Base-by-base conservation (phyloP, 371 early-diverging fungal genomes). In the Blakeslea trispora region DNA sequence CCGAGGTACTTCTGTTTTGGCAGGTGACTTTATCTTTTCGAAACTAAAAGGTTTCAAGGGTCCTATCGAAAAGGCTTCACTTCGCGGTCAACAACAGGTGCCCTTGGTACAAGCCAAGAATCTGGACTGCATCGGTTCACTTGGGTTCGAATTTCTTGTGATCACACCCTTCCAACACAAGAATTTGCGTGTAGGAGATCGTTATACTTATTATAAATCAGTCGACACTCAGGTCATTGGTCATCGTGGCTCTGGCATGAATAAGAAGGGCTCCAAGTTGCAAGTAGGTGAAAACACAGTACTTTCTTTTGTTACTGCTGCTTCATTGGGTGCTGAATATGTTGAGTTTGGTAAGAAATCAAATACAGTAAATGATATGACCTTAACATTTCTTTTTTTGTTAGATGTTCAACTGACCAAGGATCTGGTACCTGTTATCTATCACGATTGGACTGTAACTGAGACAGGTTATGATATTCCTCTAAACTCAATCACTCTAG, bases 231-330 rank as follows among this genome's bases (percentile, higher is more conserved):
- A 85, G 59, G 79, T 94, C 14, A 90, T 95, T 76, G 99, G 99
- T 8, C 99, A 98, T 73, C 91, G 99, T 46, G 99, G 99, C 15
- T 79, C 86, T 17, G 98, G 98, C n/a, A 91, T 89, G 87, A 95
- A 95, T 75, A 68, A 74, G 56, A 73, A 69, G 57, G 78, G 68
- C 47, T 70, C 63, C 22, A 72, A 66, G 35, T 81, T 93, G 24
- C 92, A 95, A 67, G 75, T 96, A 13, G 91, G 93, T 3, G 99
- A 99, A 67, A 99, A 99, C 66, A 98, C 99, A 0, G 81, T 95
- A 8, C 68, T 90, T 24, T 95, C 98, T 0, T 93, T 99, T 74
- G 78, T 89, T 17, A 90, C 91, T 0, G 98, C 98, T 1, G 86
- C 88, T 13, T 83, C 86, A 7, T 76, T 91, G 18, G 97, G 98